phyloP scores from a whole-genome alignment of 1,284 basidiomycete species.

The Papiliotrema nemorosa region DNA sequence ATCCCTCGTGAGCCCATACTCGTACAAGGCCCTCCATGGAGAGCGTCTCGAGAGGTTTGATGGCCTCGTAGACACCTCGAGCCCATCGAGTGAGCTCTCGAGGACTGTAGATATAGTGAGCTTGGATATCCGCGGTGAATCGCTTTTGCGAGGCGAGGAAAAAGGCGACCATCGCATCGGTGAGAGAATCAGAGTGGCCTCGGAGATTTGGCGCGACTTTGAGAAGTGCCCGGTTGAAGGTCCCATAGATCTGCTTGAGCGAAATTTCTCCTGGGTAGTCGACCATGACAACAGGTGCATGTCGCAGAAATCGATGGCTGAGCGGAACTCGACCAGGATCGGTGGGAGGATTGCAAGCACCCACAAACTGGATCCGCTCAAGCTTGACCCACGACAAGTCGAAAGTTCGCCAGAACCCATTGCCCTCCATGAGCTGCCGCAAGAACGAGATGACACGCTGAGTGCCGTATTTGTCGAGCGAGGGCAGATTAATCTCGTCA shows the following conservation, averaged over 20 bases:
- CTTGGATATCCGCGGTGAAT: conserved; percentile 94
- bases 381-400: conserved; percentile 98
- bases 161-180: conserved; percentile 95
- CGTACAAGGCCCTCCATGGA: conserved; percentile 92
- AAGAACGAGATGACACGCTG: conserved; percentile 98
- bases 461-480: conserved; percentile 96
- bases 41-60: conserved; percentile 84
- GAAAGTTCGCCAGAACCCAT: conserved; percentile 90
- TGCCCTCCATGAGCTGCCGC: conserved; percentile 90
- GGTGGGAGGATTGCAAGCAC: conserved; percentile 99
- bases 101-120: conserved; percentile 98
- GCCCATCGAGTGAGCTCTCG: conserved; percentile 98
- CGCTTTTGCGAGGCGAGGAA: conserved; percentile 89
- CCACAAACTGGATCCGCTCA: conserved; percentile 98
- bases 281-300: conserved; percentile 99
- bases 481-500: conserved; percentile 98
- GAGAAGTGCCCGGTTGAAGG: conserved; percentile 94
- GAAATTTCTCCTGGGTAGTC: conserved; percentile 98
- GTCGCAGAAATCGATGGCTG: conserved; percentile 92
- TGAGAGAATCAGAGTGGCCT: conserved; percentile 89
- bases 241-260: conserved; percentile 97
- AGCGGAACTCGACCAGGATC: conserved; percentile 99
- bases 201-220: conserved; percentile 93
- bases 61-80: conserved; percentile 94
- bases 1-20: conserved; percentile 96